Evolutionary conservation across 768 basidiomycete species (phyloP).

Genomic region (Pleurotus salmoneostramineus): DNA sequence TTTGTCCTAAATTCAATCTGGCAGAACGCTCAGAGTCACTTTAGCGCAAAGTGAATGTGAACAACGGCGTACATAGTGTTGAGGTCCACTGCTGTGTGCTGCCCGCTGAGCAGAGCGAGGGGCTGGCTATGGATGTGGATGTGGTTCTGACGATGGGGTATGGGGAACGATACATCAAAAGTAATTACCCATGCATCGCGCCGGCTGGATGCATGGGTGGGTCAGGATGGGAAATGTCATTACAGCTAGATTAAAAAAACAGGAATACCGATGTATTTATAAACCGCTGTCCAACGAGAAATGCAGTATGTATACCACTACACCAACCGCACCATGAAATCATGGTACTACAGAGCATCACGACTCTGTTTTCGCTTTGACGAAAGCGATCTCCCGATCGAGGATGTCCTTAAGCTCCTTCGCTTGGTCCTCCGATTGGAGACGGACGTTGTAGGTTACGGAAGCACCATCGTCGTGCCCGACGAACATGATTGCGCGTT

Average conservation of each 20-base stretch:
- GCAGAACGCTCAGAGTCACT: slow-evolving; percentile 91
- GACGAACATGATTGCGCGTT: slow-evolving; percentile 58
- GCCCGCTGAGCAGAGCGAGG: too few species aligned
- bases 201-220: too few species aligned
- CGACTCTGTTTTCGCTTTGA: slow-evolving; percentile 31
- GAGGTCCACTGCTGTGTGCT: too few species aligned
- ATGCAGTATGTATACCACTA: neutral
- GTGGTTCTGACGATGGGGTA: too few species aligned
- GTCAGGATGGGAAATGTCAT: too few species aligned
- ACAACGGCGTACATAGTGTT: too few species aligned
- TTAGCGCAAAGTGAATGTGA: slow-evolving; percentile 47
- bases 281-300: too few species aligned
- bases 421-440: slow-evolving; percentile 58
- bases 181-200: too few species aligned
- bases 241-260: too few species aligned
- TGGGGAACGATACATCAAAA: too few species aligned
- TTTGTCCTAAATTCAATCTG: slow-evolving; percentile 91
- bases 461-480: slow-evolving; percentile 63
- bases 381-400: slow-evolving; percentile 57
- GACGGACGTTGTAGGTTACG: slow-evolving; percentile 58
- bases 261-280: too few species aligned
- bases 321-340: neutral
- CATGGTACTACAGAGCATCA: neutral
- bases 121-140: too few species aligned
- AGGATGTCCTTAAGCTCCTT: slow-evolving; percentile 52